Evolutionary conservation across 1,284 basidiomycete genomes (phyloP).

Genomic region (Phenoliferia sp.): DNA sequence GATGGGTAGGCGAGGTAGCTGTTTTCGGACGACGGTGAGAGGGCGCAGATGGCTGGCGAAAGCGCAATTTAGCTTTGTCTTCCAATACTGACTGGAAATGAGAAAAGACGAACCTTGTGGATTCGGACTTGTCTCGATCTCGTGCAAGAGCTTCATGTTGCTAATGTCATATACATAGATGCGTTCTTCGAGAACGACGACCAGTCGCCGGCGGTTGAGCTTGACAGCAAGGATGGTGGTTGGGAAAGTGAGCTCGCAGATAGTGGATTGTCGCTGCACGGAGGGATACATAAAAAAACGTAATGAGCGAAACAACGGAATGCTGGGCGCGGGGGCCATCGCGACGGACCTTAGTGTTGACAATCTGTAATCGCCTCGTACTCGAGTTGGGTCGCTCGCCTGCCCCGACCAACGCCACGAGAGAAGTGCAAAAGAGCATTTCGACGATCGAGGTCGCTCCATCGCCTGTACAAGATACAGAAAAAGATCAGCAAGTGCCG

Average conservation of each 20-base stretch:
- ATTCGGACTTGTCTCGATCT: slow-evolving; percentile 94
- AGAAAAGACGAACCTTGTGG: slow-evolving; percentile 64
- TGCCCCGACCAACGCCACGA: slow-evolving; percentile 92
- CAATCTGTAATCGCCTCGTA: slow-evolving; percentile 89
- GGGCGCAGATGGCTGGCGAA: slow-evolving; percentile 76
- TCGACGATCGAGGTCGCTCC: slow-evolving; percentile 93
- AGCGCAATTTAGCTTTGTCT: background rate
- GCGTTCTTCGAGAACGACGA: slow-evolving; percentile 90
- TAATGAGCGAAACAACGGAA: no score
- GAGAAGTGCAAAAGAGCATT: slow-evolving; percentile 98
- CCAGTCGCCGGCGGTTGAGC: slow-evolving; percentile 90
- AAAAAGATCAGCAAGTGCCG: slow-evolving; percentile 3
- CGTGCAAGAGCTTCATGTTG: slow-evolving; percentile 95
- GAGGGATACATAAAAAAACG: background rate
- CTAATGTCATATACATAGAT: slow-evolving; percentile 99
- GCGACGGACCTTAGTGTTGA: slow-evolving; percentile 82
- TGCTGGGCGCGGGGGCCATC: background rate
- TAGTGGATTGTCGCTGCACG: slow-evolving; percentile 86
- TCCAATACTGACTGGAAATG: background rate
- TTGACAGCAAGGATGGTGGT: slow-evolving; percentile 93
- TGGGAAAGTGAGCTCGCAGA: slow-evolving; percentile 96
- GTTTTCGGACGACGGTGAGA: slow-evolving; percentile 91
- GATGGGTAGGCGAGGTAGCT: slow-evolving; percentile 95
- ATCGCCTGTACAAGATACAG: slow-evolving; percentile 55
- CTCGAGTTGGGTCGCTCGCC: slow-evolving; percentile 60